Evolutionary conservation across 805 yeast genomes (phyloP), one percentile per base, ranked within the genome.

Genomic region (Martiniozyma abietophila): DNA sequence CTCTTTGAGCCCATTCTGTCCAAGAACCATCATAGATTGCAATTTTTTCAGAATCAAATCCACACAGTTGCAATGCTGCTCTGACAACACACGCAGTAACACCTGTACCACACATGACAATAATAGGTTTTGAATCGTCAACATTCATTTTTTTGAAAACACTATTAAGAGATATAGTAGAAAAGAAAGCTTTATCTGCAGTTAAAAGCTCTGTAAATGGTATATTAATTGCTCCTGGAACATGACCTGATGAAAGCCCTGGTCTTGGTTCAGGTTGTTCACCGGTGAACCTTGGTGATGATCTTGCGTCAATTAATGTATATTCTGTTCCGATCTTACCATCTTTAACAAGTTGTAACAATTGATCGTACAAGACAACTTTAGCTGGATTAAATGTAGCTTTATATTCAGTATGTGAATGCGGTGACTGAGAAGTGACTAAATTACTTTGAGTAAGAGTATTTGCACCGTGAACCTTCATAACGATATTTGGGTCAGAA

Each of bases 71-170:
- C 27, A 81, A 53, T 2, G 94, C 97, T 7, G 80, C 62, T 56
- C 82, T 80, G 29, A 89, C 67, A 26, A 92, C 76, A 43, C 89
- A 84, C 1, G 96, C 97, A 8, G 96, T 79, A 31, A 92, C 96
- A 29, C 97, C 98, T 1, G 96, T 80, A 19, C 97, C 98, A 54
- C 98, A 92, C 83, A 83, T 75, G 25, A 80, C 81, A 32, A 92
- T 74, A 14, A 82, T 74, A 9, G 84, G 88, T 48, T 80, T 78
- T 12, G 64, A 56, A 14, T 49, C 59, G 27, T 53, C 54, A 24
- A 65, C 46, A 8, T 47, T 59, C 26, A 67, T 54, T 27, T 58
- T 60, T 7, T 63, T 50, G 44, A 86, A 69, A 8, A 74, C 53
- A 11, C 58, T 49, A 6, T 52, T 39, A 25, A 89, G 50, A 28